Evolutionary conservation across 2,329 filamentous ascomycete genomes (phyloP), one percentile per base, ranked within the genome.

Genomic region (Botrytis paeoniae): DNA sequence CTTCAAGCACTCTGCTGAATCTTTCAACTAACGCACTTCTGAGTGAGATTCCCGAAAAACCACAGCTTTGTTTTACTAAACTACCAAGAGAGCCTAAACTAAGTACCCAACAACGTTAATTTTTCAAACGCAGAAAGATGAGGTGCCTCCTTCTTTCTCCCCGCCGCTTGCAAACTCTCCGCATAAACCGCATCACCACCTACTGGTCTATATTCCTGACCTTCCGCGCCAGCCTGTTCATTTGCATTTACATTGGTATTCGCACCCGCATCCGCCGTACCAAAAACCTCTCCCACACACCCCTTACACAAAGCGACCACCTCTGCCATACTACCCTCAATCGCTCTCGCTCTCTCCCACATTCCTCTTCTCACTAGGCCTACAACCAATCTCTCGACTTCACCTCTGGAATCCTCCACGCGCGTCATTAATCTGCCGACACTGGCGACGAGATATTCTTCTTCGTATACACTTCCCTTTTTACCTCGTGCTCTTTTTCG

Each of bases 381-480:
- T 76, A 92, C 90, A 0, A 97, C 88, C 12, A 98, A 85, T 25
- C 90, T 84, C 79, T 89, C 87, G 0, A 93, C 89, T 81, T 99
- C 96, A 86, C 69, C 86, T 69, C 90, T 87, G 4, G 91, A 59
- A 35, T 85, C 86, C 81, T 95, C 94, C 35, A 97, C 89, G 51
- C 95, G 87, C 81, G 97, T 94, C 22, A 97, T 89, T 48, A 99
- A 86, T 37, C 96, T 87, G 20, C 91, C 89, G 51, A 98, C 90
- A 77, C 92, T 95, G 81, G 95, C 96, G 73, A 97, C 91, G 8
- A 99, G 88, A 82, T 99, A 99, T 82, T 98, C 96, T 80, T 98
- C 95, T 82, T 99, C 96, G 82, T 99, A 99, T 8, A 99, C 93
- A 25, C 93, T 97, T 18, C 96, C 96, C 85, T 98, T 98, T 82